Base-by-base conservation (phyloP, 768 basidiomycete genomes). In the Lactarius psammicola region DNA sequence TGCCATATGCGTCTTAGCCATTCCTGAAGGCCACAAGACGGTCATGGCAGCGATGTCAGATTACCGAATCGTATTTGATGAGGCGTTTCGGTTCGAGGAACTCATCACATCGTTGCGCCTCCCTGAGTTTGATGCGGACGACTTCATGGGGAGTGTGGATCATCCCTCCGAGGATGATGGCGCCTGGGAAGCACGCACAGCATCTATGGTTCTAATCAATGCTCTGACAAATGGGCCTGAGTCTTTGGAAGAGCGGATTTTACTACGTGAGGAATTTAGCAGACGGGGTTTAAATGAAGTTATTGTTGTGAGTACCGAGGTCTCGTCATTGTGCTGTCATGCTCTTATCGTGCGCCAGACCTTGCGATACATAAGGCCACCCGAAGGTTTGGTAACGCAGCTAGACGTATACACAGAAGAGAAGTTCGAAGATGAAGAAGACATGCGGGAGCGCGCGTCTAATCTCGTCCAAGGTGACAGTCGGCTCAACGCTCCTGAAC, bases 351-450 rank as follows among this genome's bases (percentile, higher is more conserved):
- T 67, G 17, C 17, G 46, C 15, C 69, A 95, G 94, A 84, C 86
- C 4, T 78, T 95, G 8, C 83, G 87, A 66, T 92, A 92, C 70
- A 78, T 86, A 44, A 83, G 84, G 71, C 91, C 92, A 1, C 90
- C 92, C 8, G 92, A 89, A n/a, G 74, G 71, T 4, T 76, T 96
- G n/a, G 73, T 90, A n/a, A 89, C 81, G 0, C 94, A 95, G 71
- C 76, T 95, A 7, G 84, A 89, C 67, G 81, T 92, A 31, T 96
- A 94, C 70, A 82, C 85, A 0, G 94, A 96, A 68, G 94, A 95
- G 74, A 91, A 92, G 70, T 90, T 88, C 54, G 94, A 95, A 71
- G 94, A 97, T 73, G 90, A 92, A 73, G 87, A 90, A 72, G 91
- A 95, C 58, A 82, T 92, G 76, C 85, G 86, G 44, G 87, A 94